Percentiles rank a stretch among this genome's conserved stretches.
Conservation (phyloP, 495 filamentous ascomycete genomes). For the Cudoniella acicularis region DNA sequence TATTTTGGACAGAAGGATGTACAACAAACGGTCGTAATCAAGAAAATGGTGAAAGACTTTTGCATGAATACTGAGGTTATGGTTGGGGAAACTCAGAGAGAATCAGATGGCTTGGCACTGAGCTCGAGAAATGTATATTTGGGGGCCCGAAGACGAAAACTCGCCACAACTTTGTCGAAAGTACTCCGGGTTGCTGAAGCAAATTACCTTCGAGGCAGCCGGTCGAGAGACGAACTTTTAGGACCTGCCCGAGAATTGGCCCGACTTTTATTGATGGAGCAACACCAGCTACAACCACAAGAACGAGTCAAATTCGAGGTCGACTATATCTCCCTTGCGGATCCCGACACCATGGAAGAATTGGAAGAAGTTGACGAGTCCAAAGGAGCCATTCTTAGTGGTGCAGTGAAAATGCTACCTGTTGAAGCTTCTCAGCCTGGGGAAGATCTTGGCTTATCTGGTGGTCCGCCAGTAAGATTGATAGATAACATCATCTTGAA, state of each 20-base stretch:
- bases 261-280: conserved; percentile 48
- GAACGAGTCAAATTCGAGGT: conserved; percentile 72
- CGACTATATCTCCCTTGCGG: conserved; percentile 87
- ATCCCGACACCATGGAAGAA: conserved; percentile 77
- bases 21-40: conserved; percentile 90
- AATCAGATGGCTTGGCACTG: conserved; percentile 82
- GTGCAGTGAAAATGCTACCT: conserved; percentile 85
- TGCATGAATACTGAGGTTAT: conserved; percentile 73
- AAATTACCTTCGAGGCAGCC: conserved; percentile 55
- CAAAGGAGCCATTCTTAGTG: conserved; percentile 79
- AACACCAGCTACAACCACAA: conserved; percentile 56
- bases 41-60: conserved; percentile 83
- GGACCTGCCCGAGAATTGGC: conserved; percentile 58
- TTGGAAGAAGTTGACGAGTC: conserved; percentile 57
- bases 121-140: conserved; percentile 94
- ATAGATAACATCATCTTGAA: conserved; percentile 90
- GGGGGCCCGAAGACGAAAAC: conserved; percentile 63
- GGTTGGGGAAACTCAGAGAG: conserved; percentile 71
- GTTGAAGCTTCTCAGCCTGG: conserved; percentile 62
- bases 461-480: conserved; percentile 67
- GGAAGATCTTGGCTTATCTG: conserved; percentile 71
- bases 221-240: conserved; percentile 60
- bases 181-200: conserved; percentile 68
- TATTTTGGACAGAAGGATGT: conserved; percentile 99
- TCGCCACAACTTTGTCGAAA: conserved; percentile 66